Evolutionary conservation across 306 rosid species (phyloP), one percentile per base, ranked within the genome.

Genomic region (Hylodesmum podocarpum): DNA sequence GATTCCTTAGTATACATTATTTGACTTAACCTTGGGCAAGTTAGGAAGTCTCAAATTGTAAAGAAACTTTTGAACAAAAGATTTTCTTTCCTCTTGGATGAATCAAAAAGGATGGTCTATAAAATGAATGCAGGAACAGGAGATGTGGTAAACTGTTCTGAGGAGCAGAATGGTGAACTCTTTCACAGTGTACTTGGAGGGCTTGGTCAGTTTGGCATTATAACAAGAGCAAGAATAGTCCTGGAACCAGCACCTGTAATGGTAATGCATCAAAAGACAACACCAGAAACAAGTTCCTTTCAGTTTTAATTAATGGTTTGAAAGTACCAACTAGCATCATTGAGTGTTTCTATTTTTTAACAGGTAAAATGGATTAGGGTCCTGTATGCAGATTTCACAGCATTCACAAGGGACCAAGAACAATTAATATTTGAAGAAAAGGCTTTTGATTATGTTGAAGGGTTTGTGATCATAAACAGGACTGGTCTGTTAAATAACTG

Each of bases 151-250:
- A 88, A 85, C 73, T 96, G 99, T 78, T 92, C 98, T 2, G 46
- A 68, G 74, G 89, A 89, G 78, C 83, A 92, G 84, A 92, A 96
- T 68, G 79, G 58, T 1, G 97, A 91, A 72, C 96, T 96, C 81
- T 96, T 96, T 81, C 87, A 93, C 70, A 80, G 94, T 43, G 98
- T 93, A 55, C 98, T 96, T 72, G 99, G 99, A 53, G 99, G 99
- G 58, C 91, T 96, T 21, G 99, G 99, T 41, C 98, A 96, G 81
- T 96, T 96, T 79, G 99, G 99, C 70, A 91, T 96, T 66, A 92
- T 96, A 77, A 96, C 98, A 37, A 77, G 79, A 33, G 99, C 99
- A 8, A 89, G 93, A 78, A 86, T 96, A 80, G 37, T 75, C 5
- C 87, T 96, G 61, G 98, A 92, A 81, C 89, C 90, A 84, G 99